These are phyloP conservation scores for Epichloe sibirici DNA, from an alignment of 2,329 filamentous ascomycete species.

Conservation along the genomic window DNA sequence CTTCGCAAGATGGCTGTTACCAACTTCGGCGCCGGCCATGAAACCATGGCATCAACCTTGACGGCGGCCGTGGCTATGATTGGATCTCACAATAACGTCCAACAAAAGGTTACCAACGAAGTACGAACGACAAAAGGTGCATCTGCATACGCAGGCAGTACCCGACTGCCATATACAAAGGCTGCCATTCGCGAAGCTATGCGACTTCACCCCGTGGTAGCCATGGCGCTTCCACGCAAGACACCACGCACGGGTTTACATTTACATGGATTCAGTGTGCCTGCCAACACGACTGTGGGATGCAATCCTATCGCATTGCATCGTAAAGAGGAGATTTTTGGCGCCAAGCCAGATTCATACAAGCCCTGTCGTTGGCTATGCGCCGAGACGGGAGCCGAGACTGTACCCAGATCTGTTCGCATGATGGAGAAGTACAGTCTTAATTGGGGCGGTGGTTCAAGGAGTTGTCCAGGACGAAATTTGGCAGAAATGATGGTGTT, in stretches of 20 bases:
- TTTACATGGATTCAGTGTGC: constrained; percentile 29
- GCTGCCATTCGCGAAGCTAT: constrained; percentile 40
- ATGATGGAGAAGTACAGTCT: constrained; percentile 37
- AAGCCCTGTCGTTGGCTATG: constrained; percentile 36
- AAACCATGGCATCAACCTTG: constrained; percentile 40
- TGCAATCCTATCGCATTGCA: constrained; percentile 40
- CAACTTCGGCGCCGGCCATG: constrained; percentile 44
- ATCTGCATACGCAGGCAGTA: constrained; percentile 2
- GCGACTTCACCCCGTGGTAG: constrained; percentile 37
- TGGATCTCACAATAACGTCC: constrained; percentile 23
- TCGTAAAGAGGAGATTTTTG: constrained; percentile 36
- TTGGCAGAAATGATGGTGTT: constrained; percentile 38
- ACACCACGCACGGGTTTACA: constrained; percentile 26
- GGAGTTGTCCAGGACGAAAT: constrained; percentile 37
- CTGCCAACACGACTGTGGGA: constrained; percentile 34
- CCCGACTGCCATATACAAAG: constrained; percentile 11
- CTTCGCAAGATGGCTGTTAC: constrained; percentile 40
- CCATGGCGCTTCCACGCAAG: constrained; percentile 36
- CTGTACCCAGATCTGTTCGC: constrained; percentile 10
- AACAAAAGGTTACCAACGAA: constrained; percentile 21
- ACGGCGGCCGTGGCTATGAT: constrained; percentile 37
- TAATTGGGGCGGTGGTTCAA: constrained; percentile 38
- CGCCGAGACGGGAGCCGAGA: constrained; percentile 12
- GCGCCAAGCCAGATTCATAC: constrained; percentile 30
- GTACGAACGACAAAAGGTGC: constrained; percentile 13